Evolutionary conservation across 2,329 filamentous ascomycete genomes (phyloP).

Genomic region (Akanthomyces muscarius): DNA sequence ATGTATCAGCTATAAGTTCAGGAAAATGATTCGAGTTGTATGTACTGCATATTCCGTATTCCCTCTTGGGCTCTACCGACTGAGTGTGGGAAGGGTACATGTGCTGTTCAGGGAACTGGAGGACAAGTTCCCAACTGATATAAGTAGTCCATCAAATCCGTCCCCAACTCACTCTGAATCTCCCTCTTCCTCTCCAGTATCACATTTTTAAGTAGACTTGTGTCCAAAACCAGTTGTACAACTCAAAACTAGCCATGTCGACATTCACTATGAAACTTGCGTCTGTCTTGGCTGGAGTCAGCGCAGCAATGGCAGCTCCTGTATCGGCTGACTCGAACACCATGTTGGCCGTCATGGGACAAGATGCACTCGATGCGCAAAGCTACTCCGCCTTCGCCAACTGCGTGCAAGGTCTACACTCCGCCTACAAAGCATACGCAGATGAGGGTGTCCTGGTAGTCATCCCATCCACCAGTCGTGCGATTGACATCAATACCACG

Average conservation of each 20-base stretch:
- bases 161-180: neutral
- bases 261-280: conserved; percentile 1
- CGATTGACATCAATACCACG: neutral
- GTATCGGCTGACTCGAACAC: neutral
- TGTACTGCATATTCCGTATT: neutral
- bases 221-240: neutral
- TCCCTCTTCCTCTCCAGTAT: neutral
- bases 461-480: conserved; percentile 5
- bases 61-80: neutral
- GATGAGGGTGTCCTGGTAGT: conserved; percentile 5
- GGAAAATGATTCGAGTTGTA: neutral
- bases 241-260: neutral
- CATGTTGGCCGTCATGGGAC: conserved; percentile 3
- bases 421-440: conserved; percentile 2
- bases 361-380: conserved; percentile 1
- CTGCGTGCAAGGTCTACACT: conserved; percentile 1
- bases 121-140: neutral
- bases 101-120: neutral
- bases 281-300: neutral
- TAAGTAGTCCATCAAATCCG: neutral
- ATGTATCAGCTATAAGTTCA: neutral
- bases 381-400: conserved; percentile 1
- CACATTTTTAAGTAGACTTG: neutral
- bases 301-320: conserved; percentile 4
- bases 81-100: neutral